Evolutionary conservation across 2,329 filamentous ascomycete genomes (phyloP).

Genomic region (Fusarium bulbicola): DNA sequence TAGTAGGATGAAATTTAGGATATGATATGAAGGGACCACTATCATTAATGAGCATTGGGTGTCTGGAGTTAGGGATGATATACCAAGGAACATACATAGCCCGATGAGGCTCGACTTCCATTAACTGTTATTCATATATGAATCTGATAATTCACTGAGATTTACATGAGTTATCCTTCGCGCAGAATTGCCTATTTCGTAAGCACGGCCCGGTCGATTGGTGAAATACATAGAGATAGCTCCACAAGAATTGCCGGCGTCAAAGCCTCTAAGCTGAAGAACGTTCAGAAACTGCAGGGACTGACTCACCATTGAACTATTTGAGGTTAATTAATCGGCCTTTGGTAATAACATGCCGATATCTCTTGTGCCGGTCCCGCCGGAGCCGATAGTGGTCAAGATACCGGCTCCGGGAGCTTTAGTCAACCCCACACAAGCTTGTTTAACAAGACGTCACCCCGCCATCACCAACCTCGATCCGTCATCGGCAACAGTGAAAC

Average conservation of each 20-base stretch:
- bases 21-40: neutral
- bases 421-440: constrained; percentile 37
- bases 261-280: neutral
- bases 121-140: neutral
- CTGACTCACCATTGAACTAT: neutral
- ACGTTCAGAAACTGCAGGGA: neutral
- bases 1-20: neutral
- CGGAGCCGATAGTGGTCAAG: constrained; percentile 20
- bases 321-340: neutral
- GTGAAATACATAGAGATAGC: neutral
- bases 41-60: constrained; percentile 32
- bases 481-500: constrained; percentile 5
- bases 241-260: neutral
- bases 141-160: neutral
- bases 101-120: constrained; percentile 8
- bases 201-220: neutral
- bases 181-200: constrained; percentile 14
- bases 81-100: constrained; percentile 25
- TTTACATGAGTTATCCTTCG: neutral
- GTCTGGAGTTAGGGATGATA: constrained; percentile 36
- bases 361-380: constrained; percentile 15
- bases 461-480: constrained; percentile 22
- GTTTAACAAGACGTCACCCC: constrained; percentile 41
- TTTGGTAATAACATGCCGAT: neutral
- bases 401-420: constrained; percentile 36